Evolutionary conservation across 2,329 filamentous ascomycete species (phyloP), one percentile per base, ranked within the genome.

Genomic region (Paecilomyces formosus): DNA sequence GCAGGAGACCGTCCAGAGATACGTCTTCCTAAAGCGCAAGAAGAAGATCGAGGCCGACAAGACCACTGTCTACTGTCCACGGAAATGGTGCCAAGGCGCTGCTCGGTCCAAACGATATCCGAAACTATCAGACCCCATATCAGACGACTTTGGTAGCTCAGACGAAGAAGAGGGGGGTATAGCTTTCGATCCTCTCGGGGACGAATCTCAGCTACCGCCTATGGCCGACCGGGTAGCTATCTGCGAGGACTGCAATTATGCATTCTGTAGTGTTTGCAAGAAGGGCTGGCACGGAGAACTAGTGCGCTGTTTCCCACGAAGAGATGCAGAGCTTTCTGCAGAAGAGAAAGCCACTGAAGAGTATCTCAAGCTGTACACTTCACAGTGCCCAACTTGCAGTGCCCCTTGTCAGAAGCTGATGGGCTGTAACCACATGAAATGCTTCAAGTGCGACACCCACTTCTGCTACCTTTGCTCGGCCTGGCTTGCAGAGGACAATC

Each of bases 391-490:
- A 11, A 93, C 91, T 3, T 99, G 94, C 76, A 85, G 81, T 30
- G 87, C 88, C 0, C 90, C 90, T 0, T 88, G 88, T 22, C 90
- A 96, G 71, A 99, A 99, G 79, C 90, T 88, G 1, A 86, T 90
- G 69, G 94, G 94, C 45, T 99, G 94, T 80, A 97, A 97, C 74
- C 92, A 97, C 74, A 97, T 97, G 92, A 89, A 88, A 55, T 97
- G 93, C 75, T 90, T 88, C 72, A 87, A 90, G 63, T 99, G 94
- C 78, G 82, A 88, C 55, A 89, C 90, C 1, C 93, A 97, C 73
- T 97, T 97, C 72, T 99, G 94, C 77, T 97, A 97, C 66, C 82
- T 97, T 1, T 97, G 94, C 70, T 88, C 88, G 0, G 82, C 86
- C n/a, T 97, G 90, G 89, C 81, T 99, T 50, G 83, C 88, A 58